Percentiles rank a stretch among this genome's conserved stretches.
phyloP scores from a whole-genome alignment of 2,329 filamentous ascomycete genomes.

The Thermoascus crustaceus region DNA sequence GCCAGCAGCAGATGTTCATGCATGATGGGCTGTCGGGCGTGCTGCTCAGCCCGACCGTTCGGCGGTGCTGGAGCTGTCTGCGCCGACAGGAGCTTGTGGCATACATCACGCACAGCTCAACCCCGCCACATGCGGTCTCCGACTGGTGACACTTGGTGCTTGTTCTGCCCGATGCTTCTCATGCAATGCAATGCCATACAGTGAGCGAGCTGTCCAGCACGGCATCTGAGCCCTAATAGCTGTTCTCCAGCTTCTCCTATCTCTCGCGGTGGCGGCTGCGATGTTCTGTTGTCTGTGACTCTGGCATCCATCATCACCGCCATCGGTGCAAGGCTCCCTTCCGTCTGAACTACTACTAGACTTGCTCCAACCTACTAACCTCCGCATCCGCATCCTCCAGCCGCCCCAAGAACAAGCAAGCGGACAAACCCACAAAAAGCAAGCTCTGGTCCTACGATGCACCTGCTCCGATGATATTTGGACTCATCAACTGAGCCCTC shows the following conservation, averaged over 20 bases:
- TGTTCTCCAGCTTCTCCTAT: too few species aligned
- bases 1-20: too few species aligned
- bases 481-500: conserved; percentile 17
- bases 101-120: neutral
- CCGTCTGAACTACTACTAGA: neutral
- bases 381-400: neutral
- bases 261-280: neutral
- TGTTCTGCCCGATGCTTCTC: too few species aligned
- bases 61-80: too few species aligned
- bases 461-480: conserved; percentile 19
- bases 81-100: too few species aligned
- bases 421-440: too few species aligned
- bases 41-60: too few species aligned
- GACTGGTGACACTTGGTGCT: conserved; percentile 2
- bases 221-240: too few species aligned
- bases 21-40: too few species aligned
- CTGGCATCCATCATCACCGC: neutral
- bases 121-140: conserved; percentile 1
- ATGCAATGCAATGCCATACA: too few species aligned
- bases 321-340: neutral
- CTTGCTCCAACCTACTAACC: conserved; percentile 1
- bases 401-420: too few species aligned
- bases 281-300: neutral
- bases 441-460: conserved; percentile 13
- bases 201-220: neutral